Evolutionary conservation across 2,329 filamentous ascomycete genomes (phyloP).

Genomic region (Penicillium sp.): DNA sequence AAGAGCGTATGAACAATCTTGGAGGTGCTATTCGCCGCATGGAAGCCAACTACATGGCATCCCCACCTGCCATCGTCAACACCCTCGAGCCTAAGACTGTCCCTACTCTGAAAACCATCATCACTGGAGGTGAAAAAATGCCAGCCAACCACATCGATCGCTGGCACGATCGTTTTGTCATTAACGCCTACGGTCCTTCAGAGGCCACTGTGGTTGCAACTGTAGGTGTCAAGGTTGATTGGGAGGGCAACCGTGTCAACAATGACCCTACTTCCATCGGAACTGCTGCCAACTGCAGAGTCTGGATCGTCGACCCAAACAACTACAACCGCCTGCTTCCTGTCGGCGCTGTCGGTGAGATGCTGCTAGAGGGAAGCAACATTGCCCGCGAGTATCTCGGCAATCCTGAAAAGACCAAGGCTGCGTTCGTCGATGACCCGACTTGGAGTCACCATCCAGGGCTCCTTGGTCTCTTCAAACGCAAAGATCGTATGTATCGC

Average conservation of each 20-base stretch:
- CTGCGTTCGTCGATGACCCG: slow-evolving; percentile 40
- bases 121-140: slow-evolving; percentile 52
- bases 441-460: slow-evolving; percentile 32
- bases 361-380: slow-evolving; percentile 52
- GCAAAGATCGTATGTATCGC: slow-evolving; percentile 39
- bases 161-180: slow-evolving; percentile 49
- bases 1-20: slow-evolving; percentile 57
- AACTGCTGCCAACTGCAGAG: slow-evolving; percentile 36
- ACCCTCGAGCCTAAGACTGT: slow-evolving; percentile 50
- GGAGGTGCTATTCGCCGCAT: slow-evolving; percentile 55
- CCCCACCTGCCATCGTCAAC: slow-evolving; percentile 64
- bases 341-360: slow-evolving; percentile 52
- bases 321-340: slow-evolving; percentile 45
- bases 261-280: slow-evolving; percentile 40
- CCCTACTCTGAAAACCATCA: slow-evolving; percentile 49
- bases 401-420: slow-evolving; percentile 38
- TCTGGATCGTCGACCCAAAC: slow-evolving; percentile 46
- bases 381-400: slow-evolving; percentile 52
- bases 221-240: slow-evolving; percentile 36
- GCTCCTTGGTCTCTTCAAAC: slow-evolving; percentile 26
- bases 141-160: slow-evolving; percentile 47
- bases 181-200: slow-evolving; percentile 51
- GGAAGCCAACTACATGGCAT: slow-evolving; percentile 57
- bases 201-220: slow-evolving; percentile 45
- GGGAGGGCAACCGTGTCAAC: slow-evolving; percentile 33